Evolutionary conservation across 352 stramenopile species (phyloP).

Genomic region (Globisporangium alternatum): DNA sequence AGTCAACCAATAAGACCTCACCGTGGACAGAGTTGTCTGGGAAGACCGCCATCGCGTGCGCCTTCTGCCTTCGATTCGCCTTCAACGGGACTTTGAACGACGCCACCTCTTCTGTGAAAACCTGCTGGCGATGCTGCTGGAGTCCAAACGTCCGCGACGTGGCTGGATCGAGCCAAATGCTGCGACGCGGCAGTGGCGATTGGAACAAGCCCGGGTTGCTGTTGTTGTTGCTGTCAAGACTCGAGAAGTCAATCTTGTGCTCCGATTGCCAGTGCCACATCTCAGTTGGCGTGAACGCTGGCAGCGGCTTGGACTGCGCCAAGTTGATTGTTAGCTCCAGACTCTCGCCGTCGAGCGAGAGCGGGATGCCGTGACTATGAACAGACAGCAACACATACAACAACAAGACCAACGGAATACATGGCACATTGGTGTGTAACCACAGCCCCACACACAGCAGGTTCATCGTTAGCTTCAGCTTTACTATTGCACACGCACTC

Average conservation of each 20-base stretch:
- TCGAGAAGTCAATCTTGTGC: slow-evolving; percentile 20
- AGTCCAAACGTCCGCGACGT: slow-evolving; percentile 51
- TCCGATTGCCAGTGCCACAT: slow-evolving; percentile 26
- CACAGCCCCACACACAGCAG: not conserved
- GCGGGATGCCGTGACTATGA: slow-evolving; percentile 58
- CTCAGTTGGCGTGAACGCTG: slow-evolving; percentile 31
- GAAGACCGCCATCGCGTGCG: slow-evolving; percentile 50
- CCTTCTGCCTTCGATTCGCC: slow-evolving; percentile 49
- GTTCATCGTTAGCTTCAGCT: not conserved
- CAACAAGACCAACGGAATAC: slow-evolving; percentile 8
- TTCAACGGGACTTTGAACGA: slow-evolving; percentile 66
- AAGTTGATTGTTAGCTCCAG: slow-evolving; percentile 40
- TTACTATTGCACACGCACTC: not conserved
- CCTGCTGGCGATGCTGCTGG: slow-evolving; percentile 50
- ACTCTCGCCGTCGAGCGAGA: slow-evolving; percentile 33
- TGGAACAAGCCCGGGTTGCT: slow-evolving; percentile 30
- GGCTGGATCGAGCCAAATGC: slow-evolving; percentile 66
- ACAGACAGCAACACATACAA: slow-evolving; percentile 1
- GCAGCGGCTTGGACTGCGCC: slow-evolving; percentile 35
- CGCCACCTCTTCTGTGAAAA: slow-evolving; percentile 64
- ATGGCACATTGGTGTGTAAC: not conserved
- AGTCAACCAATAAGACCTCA: slow-evolving; percentile 15
- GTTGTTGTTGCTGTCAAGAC: slow-evolving; percentile 9
- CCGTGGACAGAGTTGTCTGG: slow-evolving; percentile 63
- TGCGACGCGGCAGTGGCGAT: slow-evolving; percentile 32